Base-by-base conservation (phyloP, 2,329 filamentous ascomycete genomes). In the Bipolaris gigantea region DNA sequence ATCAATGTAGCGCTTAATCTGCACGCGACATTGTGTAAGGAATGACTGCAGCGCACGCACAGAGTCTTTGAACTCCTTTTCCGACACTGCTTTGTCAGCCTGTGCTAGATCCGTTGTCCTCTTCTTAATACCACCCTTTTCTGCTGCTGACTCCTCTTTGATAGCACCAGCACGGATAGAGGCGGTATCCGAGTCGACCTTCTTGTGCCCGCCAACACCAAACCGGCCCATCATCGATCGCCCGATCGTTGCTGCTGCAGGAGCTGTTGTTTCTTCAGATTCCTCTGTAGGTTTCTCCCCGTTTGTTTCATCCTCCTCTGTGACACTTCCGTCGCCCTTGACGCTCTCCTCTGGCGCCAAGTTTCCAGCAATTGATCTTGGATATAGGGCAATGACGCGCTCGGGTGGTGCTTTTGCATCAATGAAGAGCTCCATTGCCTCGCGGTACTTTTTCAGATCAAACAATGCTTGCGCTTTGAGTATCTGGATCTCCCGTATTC, bases 331-430 rank as follows among this genome's bases (percentile, higher is more conserved):
- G 5, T 75, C 74, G 4, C 76, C 73, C 3, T 79, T 78, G 8
- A 83, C 78, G 32, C 79, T 80, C 19, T 81, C 80, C 61, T 86
- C 79, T 1, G 79, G 82, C 0, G 91, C 92, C 2, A 96, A 76
- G 21, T 90, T 85, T 0, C 94, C 94, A 0, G 93, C 89, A 61
- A 99, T 95, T 8, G 86, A 81, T 56, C 81, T 86, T 2, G 94
- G 94, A 64, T 92, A 99, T 9, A 97, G 76, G 36, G 85, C 85
- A 57, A 99, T 86, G 3, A 97, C 94, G 46, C 90, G 83, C 70
- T 95, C 91, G 0, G 94, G 93, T 0, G 94, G 90, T 0, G 94
- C 92, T 64, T 90, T 86, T 2, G 97, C 91, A 49, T 94, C 89
- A 3, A 90, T 90, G 75, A 97, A 97, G 2, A 99, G 77, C 63